Percentiles rank a stretch among this genome's conserved stretches.
These are phyloP conservation scores for Penicillium sp. DNA, from an alignment of 2,329 filamentous ascomycete species.

Conservation along the genomic window DNA sequence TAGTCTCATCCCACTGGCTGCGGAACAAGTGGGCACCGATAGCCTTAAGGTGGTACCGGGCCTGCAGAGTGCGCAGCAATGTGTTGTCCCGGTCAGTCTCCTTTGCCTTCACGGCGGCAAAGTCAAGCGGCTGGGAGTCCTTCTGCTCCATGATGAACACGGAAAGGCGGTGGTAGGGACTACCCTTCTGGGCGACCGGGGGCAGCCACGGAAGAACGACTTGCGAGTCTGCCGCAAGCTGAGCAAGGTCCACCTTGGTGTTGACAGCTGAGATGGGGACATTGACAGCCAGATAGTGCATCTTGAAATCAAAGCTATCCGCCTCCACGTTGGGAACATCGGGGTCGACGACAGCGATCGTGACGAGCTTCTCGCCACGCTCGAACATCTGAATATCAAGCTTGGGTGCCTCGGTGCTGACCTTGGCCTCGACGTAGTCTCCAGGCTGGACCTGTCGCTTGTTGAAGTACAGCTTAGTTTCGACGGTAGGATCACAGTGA, in stretches of 20 bases:
- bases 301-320: slow-evolving; percentile 79
- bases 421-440: slow-evolving; percentile 74
- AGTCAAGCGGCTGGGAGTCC: slow-evolving; percentile 64
- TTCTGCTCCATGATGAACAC: slow-evolving; percentile 84
- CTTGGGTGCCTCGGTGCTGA: slow-evolving; percentile 75
- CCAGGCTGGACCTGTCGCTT: slow-evolving; percentile 74
- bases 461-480: slow-evolving; percentile 82
- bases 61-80: slow-evolving; percentile 74
- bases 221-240: slow-evolving; percentile 66
- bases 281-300: slow-evolving; percentile 84
- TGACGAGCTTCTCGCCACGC: slow-evolving; percentile 78
- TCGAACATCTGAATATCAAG: slow-evolving; percentile 87
- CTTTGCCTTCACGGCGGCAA: slow-evolving; percentile 60
- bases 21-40: slow-evolving; percentile 90
- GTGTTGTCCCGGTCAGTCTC: slow-evolving; percentile 68
- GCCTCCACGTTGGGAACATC: slow-evolving; percentile 82
- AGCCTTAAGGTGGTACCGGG: slow-evolving; percentile 70
- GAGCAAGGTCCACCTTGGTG: slow-evolving; percentile 69
- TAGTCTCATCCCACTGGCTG: slow-evolving; percentile 86
- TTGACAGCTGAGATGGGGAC: slow-evolving; percentile 67
- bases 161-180: slow-evolving; percentile 86
- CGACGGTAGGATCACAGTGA: slow-evolving; percentile 75
- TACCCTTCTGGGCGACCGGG: slow-evolving; percentile 85
- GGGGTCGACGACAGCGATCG: slow-evolving; percentile 83
- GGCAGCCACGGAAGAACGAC: slow-evolving; percentile 81